Conservation (phyloP, 768 basidiomycete species). For the Macrocybe gigantea region DNA sequence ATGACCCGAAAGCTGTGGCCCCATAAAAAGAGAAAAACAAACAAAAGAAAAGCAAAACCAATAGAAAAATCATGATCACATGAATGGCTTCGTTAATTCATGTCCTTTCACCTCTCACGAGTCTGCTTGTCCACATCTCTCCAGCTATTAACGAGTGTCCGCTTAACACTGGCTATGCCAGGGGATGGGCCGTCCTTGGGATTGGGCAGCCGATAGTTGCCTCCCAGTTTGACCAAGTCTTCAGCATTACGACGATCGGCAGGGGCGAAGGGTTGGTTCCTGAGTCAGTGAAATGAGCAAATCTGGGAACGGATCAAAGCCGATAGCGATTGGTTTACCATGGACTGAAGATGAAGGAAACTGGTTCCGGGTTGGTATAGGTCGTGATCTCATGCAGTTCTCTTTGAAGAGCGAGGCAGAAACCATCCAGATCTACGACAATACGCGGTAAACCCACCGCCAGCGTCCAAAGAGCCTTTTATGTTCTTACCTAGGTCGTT, state of each 20-base stretch:
- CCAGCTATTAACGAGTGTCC: conserved; percentile 36
- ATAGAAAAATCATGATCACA: too few relatives aligned
- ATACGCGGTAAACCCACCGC: conserved; percentile 6
- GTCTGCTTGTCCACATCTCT: conserved; percentile 32
- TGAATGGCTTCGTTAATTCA: too few relatives aligned
- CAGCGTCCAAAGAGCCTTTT: background rate
- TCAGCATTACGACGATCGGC: conserved; percentile 51
- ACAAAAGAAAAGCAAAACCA: too few relatives aligned
- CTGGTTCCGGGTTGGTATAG: conserved; percentile 41
- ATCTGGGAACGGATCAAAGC: too few relatives aligned
- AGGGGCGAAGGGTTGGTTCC: conserved; percentile 71
- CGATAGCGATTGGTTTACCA: conserved; percentile 18
- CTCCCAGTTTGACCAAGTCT: conserved; percentile 36
- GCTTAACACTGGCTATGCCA: conserved; percentile 30
- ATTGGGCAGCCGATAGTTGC: conserved; percentile 28
- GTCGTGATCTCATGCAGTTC: conserved; percentile 71
- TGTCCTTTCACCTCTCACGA: conserved; percentile 8
- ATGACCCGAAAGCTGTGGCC: too few relatives aligned
- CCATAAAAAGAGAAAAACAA: too few relatives aligned
- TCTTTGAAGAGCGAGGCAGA: conserved; percentile 60
- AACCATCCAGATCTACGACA: conserved; percentile 51
- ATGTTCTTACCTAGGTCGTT: conserved; percentile 51
- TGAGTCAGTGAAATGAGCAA: conserved; percentile 3
- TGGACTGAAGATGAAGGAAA: conserved; percentile 45
- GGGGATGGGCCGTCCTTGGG: conserved; percentile 17